Evolutionary conservation across 2,329 filamentous ascomycete genomes (phyloP).

Genomic region (Neofusicoccum umdonicola): DNA sequence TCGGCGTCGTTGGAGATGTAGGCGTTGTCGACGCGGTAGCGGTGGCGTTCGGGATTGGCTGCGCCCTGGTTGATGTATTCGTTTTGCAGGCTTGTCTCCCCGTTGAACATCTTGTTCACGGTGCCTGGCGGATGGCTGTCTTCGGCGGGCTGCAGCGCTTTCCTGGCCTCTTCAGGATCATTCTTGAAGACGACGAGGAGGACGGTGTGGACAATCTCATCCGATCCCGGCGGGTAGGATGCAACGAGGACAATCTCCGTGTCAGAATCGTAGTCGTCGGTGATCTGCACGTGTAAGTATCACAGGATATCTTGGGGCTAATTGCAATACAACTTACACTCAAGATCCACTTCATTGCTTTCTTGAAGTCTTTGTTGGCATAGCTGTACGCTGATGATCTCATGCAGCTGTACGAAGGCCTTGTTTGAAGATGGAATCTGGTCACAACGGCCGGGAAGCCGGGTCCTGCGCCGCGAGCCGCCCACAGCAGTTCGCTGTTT

Average conservation of each 20-base stretch:
- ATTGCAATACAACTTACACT: slow-evolving; percentile 30
- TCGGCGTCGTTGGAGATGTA: slow-evolving; percentile 51
- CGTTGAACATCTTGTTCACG: slow-evolving; percentile 38
- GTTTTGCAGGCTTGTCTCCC: slow-evolving; percentile 40
- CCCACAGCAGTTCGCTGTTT: slow-evolving; percentile 51
- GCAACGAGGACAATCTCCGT: slow-evolving; percentile 45
- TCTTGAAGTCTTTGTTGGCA: slow-evolving; percentile 44
- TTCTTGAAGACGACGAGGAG: slow-evolving; percentile 45
- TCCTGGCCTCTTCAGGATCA: slow-evolving; percentile 32
- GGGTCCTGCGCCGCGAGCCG: slow-evolving; percentile 48
- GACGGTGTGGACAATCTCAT: slow-evolving; percentile 34
- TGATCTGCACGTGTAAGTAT: slow-evolving; percentile 19
- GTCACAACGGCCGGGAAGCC: slow-evolving; percentile 56
- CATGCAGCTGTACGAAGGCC: slow-evolving; percentile 25
- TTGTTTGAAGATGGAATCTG: slow-evolving; percentile 48
- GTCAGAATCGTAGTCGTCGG: slow-evolving; percentile 34
- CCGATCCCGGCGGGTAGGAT: slow-evolving; percentile 28
- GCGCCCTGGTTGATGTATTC: slow-evolving; percentile 46
- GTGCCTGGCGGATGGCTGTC: slow-evolving; percentile 39
- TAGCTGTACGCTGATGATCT: slow-evolving; percentile 47
- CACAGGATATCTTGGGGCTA: background rate
- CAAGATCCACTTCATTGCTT: slow-evolving; percentile 50
- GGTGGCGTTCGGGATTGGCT: slow-evolving; percentile 50
- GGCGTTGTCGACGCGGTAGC: slow-evolving; percentile 52
- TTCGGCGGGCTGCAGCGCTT: slow-evolving; percentile 39